Base-by-base conservation (phyloP, 352 stramenopile species). In the Pelagophyceae sp. region DNA sequence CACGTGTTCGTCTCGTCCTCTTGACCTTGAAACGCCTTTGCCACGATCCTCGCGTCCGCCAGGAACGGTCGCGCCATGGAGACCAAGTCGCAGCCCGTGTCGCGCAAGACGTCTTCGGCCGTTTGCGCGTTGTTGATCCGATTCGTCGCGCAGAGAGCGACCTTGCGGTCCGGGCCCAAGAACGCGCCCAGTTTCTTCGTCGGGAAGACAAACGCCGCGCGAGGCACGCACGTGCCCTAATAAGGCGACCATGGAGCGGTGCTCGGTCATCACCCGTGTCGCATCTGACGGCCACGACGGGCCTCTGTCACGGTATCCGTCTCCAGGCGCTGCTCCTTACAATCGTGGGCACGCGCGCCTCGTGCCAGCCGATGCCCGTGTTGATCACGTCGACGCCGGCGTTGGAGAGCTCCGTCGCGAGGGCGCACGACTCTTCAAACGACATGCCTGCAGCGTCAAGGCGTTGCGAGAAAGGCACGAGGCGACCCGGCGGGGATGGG, bases 361-460 rank as follows among this genome's bases (percentile, higher is more conserved):
- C 94, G 80, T 99, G 95, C 95, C 95, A 99, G 38, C 95, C 95
- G 81, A 99, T 99, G 32, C 95, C 95, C 50, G 94, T 99, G 88
- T 99, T 99, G 64, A 99, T 94, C 80, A 99, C 97, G 31, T 88
- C 96, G 11, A 90, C 94, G 32, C 95, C 95, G 1, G 93, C 93
- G 35, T 87, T 87, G 80, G 98, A 90, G 70, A 99, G 90, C 32
- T 85, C 80, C 79, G 94, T 87, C 11, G 94, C 94, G 60, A 99
- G 86, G 67, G 87, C 77, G 25, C 96, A 89, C 70, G 97, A 92
- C 78, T 96, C 91, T 37, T 90, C 87, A 86, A 87, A 92, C 40
- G 89, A 83, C 45, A 84, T 89, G 60, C 87, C n/a, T n/a, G n/a
- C n/a, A n/a, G n/a, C n/a, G n/a, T n/a, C n/a, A n/a, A n/a, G n/a